Conservation (phyloP, 2,329 filamentous ascomycete species). For the Colletotrichum abscissum region DNA sequence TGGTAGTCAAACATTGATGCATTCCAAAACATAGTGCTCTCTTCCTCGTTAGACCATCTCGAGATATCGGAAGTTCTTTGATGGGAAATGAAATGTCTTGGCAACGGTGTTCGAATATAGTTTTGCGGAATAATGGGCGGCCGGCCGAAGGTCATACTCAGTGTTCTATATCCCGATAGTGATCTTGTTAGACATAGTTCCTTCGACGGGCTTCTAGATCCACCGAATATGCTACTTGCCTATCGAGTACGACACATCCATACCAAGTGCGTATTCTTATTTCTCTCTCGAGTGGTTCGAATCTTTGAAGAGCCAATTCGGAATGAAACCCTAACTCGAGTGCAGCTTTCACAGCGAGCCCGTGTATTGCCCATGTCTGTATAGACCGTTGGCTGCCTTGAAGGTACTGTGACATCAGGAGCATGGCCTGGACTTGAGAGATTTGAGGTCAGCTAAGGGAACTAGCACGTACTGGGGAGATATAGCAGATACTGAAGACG, state of each 20-base stretch:
- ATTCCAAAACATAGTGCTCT: conserved; percentile 43
- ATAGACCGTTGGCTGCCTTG: conserved; percentile 65
- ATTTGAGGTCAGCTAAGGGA: neutral
- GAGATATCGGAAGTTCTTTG: neutral
- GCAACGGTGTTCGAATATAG: conserved; percentile 50
- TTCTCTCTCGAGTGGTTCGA: conserved; percentile 56
- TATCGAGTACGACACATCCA: conserved; percentile 58
- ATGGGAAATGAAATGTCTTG: conserved; percentile 41
- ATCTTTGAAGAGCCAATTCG: conserved; percentile 45
- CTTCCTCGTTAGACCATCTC: conserved; percentile 27
- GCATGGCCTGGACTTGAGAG: conserved; percentile 57
- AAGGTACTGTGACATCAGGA: conserved; percentile 62
- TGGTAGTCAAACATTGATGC: conserved; percentile 45
- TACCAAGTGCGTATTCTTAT: conserved; percentile 61
- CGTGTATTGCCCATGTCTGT: conserved; percentile 65
- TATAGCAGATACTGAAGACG: too few relatives aligned
- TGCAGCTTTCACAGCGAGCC: conserved; percentile 61
- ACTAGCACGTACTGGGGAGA: too few relatives aligned
- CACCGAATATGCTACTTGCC: conserved; percentile 42
- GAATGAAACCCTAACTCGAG: conserved; percentile 64
- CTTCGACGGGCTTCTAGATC: too few relatives aligned
- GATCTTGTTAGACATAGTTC: too few relatives aligned
- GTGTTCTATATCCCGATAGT: conserved; percentile 42
- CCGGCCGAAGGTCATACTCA: conserved; percentile 64
- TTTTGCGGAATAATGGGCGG: conserved; percentile 57